A percentile compares a stretch with the other conserved stretches of the same genome.
Conservation (phyloP, 192 early-diverging fungal genomes). For the Podila clonocystis region DNA sequence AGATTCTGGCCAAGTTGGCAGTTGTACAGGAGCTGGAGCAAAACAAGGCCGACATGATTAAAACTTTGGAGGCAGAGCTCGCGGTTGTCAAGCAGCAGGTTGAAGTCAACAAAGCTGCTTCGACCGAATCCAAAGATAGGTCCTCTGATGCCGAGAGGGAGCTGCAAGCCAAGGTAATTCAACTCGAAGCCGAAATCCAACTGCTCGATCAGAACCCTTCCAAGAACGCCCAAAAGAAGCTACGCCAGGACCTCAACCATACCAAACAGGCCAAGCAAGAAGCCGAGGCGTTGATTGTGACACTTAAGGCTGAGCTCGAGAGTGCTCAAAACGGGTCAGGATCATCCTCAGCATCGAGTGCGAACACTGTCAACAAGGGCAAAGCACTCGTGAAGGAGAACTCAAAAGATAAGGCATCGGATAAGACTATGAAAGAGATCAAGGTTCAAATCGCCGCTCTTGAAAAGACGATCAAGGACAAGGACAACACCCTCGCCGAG, state of each 20-base stretch:
- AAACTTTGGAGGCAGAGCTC: conserved; percentile 24
- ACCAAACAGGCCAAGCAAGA: conserved; percentile 46
- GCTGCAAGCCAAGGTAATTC: conserved; percentile 14
- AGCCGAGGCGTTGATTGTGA: conserved; percentile 28
- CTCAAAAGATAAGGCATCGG: no score
- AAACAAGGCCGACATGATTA: conserved; percentile 9
- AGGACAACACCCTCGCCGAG: conserved; percentile 12
- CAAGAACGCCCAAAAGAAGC: conserved; percentile 45
- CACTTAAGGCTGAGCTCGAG: conserved; percentile 33
- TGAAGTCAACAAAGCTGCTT: no score
- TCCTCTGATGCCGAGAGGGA: conserved; percentile 11
- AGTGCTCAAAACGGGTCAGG: conserved; percentile 11
- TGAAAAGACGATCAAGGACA: conserved; percentile 18
- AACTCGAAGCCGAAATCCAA: conserved; percentile 36
- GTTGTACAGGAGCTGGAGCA: conserved; percentile 32
- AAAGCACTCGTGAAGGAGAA: not conserved
- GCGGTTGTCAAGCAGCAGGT: conserved; percentile 8
- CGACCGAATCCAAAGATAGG: not conserved
- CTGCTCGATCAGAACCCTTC: conserved; percentile 27
- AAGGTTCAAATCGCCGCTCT: conserved; percentile 18
- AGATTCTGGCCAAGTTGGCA: conserved; percentile 6
- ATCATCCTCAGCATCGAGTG: not conserved
- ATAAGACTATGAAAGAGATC: conserved; percentile 2
- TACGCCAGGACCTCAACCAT: conserved; percentile 47
- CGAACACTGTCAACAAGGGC: not conserved